Evolutionary conservation across 768 basidiomycete genomes (phyloP), one percentile per base, ranked within the genome.

Genomic region (Xerocomellus intermedius): DNA sequence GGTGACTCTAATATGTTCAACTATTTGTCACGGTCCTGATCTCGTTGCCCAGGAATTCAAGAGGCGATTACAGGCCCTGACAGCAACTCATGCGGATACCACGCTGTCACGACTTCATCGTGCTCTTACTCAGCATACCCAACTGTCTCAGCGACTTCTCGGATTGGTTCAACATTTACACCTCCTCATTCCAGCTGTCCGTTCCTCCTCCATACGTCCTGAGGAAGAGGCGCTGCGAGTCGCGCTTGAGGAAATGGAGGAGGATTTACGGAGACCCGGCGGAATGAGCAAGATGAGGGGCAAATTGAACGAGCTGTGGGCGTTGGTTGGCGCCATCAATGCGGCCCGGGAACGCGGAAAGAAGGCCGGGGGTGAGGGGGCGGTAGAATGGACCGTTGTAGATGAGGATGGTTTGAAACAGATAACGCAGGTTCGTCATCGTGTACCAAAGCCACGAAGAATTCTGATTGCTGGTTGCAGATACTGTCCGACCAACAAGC

Each of bases 291-390:
- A 87, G 64, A 76, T 87, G 72, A 79, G 82, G 33, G 84, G 84
- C 42, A 89, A 88, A 64, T 66, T 91, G 64, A 90, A 89, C 59
- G 92, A 94, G 65, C 73, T 94, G 26, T 94, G 92, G 92, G 90
- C 89, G 16, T 74, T 90, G 14, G 79, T 94, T 9, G 90, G 90
- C 4, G 84, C 87, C 42, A 75, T 93, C 17, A 80, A 80, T 50
- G 80, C 79, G 8, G 78, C 82, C 26, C 73, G 79, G 61, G 84
- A 86, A 63, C 70, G 77, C 39, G 79, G 76, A 44, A 69, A 74
- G 55, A 77, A 79, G 57, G 70, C 65, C 21, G 72, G 69, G 30
- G 62, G 64, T 13, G 78, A 77, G 16, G 77, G 76, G 1, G 53
- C 48, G 16, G 77, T 79, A 8, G 87, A 85, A 62, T 92, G 90